Evolutionary conservation across 1,284 basidiomycete species (phyloP).

Genomic region (Psilocybe mexicana): DNA sequence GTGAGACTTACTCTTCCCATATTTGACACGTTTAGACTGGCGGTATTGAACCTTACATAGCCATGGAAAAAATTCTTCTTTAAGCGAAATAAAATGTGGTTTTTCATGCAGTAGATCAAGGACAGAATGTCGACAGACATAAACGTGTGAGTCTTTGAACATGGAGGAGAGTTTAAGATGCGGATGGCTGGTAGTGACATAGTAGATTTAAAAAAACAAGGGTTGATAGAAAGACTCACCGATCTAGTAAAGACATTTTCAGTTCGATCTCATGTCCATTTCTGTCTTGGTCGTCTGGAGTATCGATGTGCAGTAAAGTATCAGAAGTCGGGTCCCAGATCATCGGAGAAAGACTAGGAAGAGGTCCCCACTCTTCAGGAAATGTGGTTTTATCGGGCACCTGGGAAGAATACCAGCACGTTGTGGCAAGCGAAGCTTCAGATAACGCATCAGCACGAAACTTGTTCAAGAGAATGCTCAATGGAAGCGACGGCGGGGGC

Average conservation of each 20-base stretch:
- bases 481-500: slow-evolving; percentile 70
- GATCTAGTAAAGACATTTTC: slow-evolving; percentile 70
- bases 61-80: slow-evolving; percentile 90
- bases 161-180: slow-evolving; percentile 68
- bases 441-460: slow-evolving; percentile 72
- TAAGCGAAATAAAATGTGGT: slow-evolving; percentile 71
- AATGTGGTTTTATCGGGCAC: slow-evolving; percentile 54
- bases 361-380: slow-evolving; percentile 66
- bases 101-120: slow-evolving; percentile 75
- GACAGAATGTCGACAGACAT: slow-evolving; percentile 77
- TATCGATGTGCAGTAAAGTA: slow-evolving; percentile 74
- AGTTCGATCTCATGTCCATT: slow-evolving; percentile 73
- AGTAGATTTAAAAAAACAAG: background rate
- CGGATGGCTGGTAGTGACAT: slow-evolving; percentile 58
- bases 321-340: slow-evolving; percentile 65
- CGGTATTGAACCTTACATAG: slow-evolving; percentile 84
- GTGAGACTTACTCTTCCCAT: slow-evolving; percentile 46
- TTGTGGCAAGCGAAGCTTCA: slow-evolving; percentile 71
- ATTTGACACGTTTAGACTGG: slow-evolving; percentile 56
- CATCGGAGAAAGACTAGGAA: slow-evolving; percentile 47
- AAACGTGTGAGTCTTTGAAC: slow-evolving; percentile 87
- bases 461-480: slow-evolving; percentile 75
- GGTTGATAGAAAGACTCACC: slow-evolving; percentile 37
- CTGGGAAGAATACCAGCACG: slow-evolving; percentile 71
- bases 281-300: slow-evolving; percentile 63